Percentiles rank a stretch among this genome's conserved stretches.
Conservation (phyloP, 352 stramenopile species). For the Phytopythium aichiense region DNA sequence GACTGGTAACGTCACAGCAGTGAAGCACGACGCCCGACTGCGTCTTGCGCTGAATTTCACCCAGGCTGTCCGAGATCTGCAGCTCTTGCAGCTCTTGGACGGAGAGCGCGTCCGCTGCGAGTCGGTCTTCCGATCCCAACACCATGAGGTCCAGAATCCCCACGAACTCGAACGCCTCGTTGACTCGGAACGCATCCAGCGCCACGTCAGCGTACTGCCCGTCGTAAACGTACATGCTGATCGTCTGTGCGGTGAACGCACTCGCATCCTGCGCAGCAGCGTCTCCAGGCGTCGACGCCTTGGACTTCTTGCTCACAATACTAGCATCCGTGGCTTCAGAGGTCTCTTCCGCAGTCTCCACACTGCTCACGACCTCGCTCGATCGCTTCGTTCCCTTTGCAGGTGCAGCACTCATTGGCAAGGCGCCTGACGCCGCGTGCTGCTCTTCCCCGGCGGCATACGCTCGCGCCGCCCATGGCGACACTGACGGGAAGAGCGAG, state of each 20-base stretch:
- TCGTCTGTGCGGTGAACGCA: conserved; percentile 26
- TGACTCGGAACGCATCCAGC: conserved; percentile 70
- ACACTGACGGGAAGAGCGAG: conserved; percentile 53
- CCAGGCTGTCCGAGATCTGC: conserved; percentile 61
- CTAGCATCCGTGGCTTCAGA: not conserved
- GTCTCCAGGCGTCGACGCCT: conserved; percentile 9
- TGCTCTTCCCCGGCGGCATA: conserved; percentile 16
- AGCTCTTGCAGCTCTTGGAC: conserved; percentile 42
- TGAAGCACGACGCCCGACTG: conserved; percentile 56
- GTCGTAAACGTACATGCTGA: conserved; percentile 77
- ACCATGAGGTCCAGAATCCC: conserved; percentile 70
- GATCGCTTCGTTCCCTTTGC: conserved; percentile 27
- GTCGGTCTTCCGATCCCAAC: conserved; percentile 14
- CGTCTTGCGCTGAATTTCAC: conserved; percentile 47
- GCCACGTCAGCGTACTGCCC: conserved; percentile 42
- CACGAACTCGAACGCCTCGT: conserved; percentile 81
- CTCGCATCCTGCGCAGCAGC: conserved; percentile 1
- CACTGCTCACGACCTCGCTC: conserved; percentile 22
- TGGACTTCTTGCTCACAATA: conserved; percentile 40
- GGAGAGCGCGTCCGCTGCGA: conserved; percentile 10
- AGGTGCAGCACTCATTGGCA: not conserved
- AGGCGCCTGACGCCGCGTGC: not conserved
- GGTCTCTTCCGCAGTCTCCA: not conserved
- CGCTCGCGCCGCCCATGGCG: conserved; percentile 37
- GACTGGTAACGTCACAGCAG: conserved; percentile 41